Base-by-base conservation (phyloP, 108 stramenopile species). In the Bacterosira constricta region DNA sequence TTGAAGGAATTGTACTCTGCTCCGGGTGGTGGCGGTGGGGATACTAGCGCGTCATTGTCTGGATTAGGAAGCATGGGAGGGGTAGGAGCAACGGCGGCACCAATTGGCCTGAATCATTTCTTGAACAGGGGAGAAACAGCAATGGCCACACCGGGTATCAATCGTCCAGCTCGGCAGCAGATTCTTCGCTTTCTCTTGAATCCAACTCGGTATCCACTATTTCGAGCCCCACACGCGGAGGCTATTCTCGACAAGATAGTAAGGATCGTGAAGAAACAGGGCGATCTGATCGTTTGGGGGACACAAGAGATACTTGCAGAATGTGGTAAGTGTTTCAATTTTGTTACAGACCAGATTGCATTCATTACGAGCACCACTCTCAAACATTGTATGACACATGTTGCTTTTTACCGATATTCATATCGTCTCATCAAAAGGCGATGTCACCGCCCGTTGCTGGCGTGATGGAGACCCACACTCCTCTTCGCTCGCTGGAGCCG, bases 221-320 rank as follows among this genome's bases (percentile, higher is more conserved):
- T 79, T 25, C 46, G 77, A 21, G 63, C 63, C 17, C 69, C 69
- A 34, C 70, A 66, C 20, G 50, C 42, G 5, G 88, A 90, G 18
- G 64, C 84, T 23, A 73, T 83, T 21, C 63, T 90, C 29, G 64
- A 71, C 32, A 84, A 84, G 58, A 52, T 90, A 3, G 73, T 88
- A 0, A 68, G 70, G n/a, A 77, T 87, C 10, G 55, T 90, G 36
- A 75, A 80, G 27, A 79, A 83, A 55, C 79, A 86, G 52, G 92
- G 92, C 11, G 88, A 93, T 46, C 44, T 90, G 25, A 79, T 90
- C 26, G 83, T 93, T 9, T 93, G 92, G 92, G 92, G 92, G 5
- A 87, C 84, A n/a, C 79, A 77, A 50, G 92, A 93, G 75, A 49
- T 90, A 39, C 20, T 88, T 20, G 71, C 88, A n/a, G 89, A 93